Evolutionary conservation across 208 protist genomes (phyloP).

Genomic region (Trichomonas gallinae): DNA sequence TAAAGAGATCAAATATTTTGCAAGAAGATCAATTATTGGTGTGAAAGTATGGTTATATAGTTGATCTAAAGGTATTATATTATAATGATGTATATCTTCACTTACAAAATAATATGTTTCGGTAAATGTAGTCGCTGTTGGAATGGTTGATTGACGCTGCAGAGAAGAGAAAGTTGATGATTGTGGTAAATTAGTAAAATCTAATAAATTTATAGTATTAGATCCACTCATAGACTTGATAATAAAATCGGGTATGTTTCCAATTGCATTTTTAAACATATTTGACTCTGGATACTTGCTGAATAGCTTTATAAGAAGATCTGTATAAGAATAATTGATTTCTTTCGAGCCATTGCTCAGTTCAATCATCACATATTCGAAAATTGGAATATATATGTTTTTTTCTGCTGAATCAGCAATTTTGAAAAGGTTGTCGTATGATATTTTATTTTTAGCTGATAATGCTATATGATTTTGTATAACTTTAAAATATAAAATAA

Average conservation of each 20-base stretch:
- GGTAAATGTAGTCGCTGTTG: not conserved
- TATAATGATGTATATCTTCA: not conserved
- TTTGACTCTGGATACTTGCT: not conserved
- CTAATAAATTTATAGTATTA: not conserved
- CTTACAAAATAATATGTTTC: not conserved
- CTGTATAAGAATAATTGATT: not conserved
- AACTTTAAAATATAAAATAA: not conserved
- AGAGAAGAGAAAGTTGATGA: not conserved
- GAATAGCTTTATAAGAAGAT: not conserved
- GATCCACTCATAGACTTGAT: not conserved
- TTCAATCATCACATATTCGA: not conserved
- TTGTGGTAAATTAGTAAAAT: not conserved
- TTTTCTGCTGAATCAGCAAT: not conserved
- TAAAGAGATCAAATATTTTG: not conserved
- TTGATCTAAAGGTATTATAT: not conserved
- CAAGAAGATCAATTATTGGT: not conserved
- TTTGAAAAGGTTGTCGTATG: not conserved
- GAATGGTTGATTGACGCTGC: not conserved
- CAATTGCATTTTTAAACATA: not conserved
- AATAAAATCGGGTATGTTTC: not conserved
- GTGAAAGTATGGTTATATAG: not conserved
- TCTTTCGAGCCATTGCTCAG: not conserved
- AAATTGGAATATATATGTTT: not conserved
- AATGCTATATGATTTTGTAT: not conserved
- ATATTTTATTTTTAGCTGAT: not conserved